These are phyloP conservation scores for Leccinum subfulvum DNA, from an alignment of 1,284 basidiomycete genomes.

Conservation along the genomic window DNA sequence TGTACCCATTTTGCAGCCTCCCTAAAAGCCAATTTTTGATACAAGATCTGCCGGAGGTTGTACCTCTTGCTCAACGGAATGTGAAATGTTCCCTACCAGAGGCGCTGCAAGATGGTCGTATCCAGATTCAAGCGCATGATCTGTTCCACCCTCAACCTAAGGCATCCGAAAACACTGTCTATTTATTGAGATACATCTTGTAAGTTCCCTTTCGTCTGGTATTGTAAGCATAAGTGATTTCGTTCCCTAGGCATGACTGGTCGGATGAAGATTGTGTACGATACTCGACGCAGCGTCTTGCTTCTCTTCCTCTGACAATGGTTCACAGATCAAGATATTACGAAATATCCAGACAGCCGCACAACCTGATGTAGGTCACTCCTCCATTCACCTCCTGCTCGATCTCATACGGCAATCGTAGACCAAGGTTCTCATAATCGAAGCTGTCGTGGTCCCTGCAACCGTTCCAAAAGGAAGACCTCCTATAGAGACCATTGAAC, in stretches of 20 bases:
- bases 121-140: constrained; percentile 7
- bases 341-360: constrained; percentile 4
- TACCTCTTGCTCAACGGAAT: constrained; percentile 7
- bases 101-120: constrained; percentile 8
- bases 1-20: neutral
- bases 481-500: neutral
- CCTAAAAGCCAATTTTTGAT: constrained; percentile 7
- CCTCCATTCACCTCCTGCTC: neutral
- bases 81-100: constrained; percentile 4
- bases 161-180: neutral
- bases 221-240: neutral
- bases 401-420: neutral
- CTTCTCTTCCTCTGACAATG: neutral
- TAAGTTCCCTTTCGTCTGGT: neutral
- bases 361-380: neutral
- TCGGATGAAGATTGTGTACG: constrained; percentile 12
- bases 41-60: constrained; percentile 9
- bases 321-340: constrained; percentile 3
- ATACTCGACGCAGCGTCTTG: neutral
- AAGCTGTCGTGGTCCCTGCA: constrained; percentile 5
- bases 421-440: constrained; percentile 11
- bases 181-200: constrained; percentile 11
- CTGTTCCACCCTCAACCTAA: constrained; percentile 6
- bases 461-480: neutral
- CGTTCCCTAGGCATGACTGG: constrained; percentile 5